phyloP scores from a whole-genome alignment of 1,284 basidiomycete species.

The Trametes hirsuta region DNA sequence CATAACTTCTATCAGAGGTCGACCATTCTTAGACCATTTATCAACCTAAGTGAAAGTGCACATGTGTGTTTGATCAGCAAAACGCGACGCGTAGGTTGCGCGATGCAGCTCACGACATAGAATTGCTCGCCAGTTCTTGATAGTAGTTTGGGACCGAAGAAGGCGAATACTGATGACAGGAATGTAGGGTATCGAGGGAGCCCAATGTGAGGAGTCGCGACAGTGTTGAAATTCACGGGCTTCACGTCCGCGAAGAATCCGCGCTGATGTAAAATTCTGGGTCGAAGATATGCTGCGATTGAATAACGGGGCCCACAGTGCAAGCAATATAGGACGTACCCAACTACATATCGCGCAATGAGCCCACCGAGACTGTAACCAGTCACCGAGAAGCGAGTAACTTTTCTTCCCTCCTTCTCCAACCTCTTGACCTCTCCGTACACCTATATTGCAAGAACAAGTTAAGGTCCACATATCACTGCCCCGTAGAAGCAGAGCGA shows the following conservation, averaged over 20 bases:
- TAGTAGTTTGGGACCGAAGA: slow-evolving; percentile 74
- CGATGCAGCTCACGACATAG: slow-evolving; percentile 26
- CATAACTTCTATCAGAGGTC: slow-evolving; percentile 82
- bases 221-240: slow-evolving; percentile 80
- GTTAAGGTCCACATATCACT: neutral
- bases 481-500: neutral
- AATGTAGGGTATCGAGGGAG: slow-evolving; percentile 61
- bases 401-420: slow-evolving; percentile 52
- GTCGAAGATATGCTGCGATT: neutral
- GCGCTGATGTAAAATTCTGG: slow-evolving; percentile 64
- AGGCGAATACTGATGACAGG: slow-evolving; percentile 58
- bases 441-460: slow-evolving; percentile 44
- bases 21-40: slow-evolving; percentile 69
- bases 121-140: slow-evolving; percentile 77
- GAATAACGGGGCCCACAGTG: too few species aligned
- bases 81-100: neutral
- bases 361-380: slow-evolving; percentile 87
- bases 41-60: slow-evolving; percentile 46
- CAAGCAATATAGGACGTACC: slow-evolving; percentile 42
- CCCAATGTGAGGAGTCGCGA: slow-evolving; percentile 85
- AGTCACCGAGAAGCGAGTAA: slow-evolving; percentile 70
- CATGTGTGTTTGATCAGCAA: neutral
- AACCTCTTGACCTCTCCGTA: slow-evolving; percentile 54
- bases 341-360: slow-evolving; percentile 77
- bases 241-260: slow-evolving; percentile 69